Base-by-base conservation (phyloP, 2,329 filamentous ascomycete species). In the Aschersonia sp. region DNA sequence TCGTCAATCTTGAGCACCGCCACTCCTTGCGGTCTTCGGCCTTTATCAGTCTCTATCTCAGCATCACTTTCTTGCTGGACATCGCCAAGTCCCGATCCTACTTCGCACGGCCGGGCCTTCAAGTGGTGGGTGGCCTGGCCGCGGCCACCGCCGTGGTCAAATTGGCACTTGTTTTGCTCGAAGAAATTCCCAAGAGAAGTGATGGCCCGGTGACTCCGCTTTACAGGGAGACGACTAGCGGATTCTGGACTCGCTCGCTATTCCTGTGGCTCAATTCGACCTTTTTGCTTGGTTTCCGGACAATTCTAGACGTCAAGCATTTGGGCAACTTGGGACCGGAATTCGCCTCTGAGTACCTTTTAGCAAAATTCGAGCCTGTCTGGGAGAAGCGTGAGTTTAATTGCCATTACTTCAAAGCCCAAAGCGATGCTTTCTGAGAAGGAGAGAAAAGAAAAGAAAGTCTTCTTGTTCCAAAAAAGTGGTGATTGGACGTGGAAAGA, bases 31-130 rank as follows among this genome's bases (percentile, higher is more conserved):
- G 67, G 3, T 68, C 69, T 0, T 72, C 69, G 0, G 56, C 65
- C 1, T 48, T 71, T 1, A 54, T 73, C 6, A 63, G 56, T 29
- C 51, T 55, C 14, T 72, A 66, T 48, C 53, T 73, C 11, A 56
- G 64, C 41, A 42, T 68, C n/a, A 63, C 64, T 7, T 47, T 66
- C 1, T 54, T 72, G 2, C 57, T 71, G 9, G 70, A 72, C 39
- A 51, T 60, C 4, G 57, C 63, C 1, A 64, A 66, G 47, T 56
- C 58, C 0, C 58, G 69, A 67, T 33, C 51, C 54, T 32, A 51
- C 50, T 35, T 42, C 41, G 44, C 49, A 5, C 42, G 52, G 12
- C 8, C 8, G 35, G 12, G 12, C 35, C 12, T 12, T 12, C 8
- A 37, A 31, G 42, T 30, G 10, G 31, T 44, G 9, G 42, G 42